A percentile compares a stretch with the other conserved stretches of the same genome.
phyloP scores from a whole-genome alignment of 2,329 filamentous ascomycete species.

The Penicillium thymicola region DNA sequence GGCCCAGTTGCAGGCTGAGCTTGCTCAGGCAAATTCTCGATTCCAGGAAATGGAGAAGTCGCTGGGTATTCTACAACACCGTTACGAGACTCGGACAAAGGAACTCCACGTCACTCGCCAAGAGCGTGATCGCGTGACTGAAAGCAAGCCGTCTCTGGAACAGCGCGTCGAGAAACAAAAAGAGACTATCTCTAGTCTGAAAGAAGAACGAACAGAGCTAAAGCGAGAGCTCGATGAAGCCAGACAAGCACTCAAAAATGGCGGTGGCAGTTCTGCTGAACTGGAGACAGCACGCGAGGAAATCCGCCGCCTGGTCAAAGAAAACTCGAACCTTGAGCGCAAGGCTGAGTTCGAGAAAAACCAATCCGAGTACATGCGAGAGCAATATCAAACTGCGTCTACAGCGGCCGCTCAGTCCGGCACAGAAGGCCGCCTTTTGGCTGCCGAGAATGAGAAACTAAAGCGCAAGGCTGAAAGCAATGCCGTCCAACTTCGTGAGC shows the following conservation, averaged over 20 bases:
- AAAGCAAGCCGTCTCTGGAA: constrained; percentile 29
- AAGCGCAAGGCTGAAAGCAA: constrained; percentile 39
- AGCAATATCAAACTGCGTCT: constrained; percentile 48
- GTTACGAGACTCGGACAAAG: constrained; percentile 42
- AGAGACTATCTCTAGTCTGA: constrained; percentile 40
- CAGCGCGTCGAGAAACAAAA: constrained; percentile 35
- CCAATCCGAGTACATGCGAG: constrained; percentile 46
- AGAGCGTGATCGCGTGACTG: constrained; percentile 35
- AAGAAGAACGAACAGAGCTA: constrained; percentile 40
- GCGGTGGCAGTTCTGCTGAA: constrained; percentile 40
- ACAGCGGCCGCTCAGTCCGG: constrained; percentile 42
- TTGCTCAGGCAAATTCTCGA: constrained; percentile 27
- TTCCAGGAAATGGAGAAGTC: constrained; percentile 33
- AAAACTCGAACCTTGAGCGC: constrained; percentile 35
- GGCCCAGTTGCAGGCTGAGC: constrained; percentile 27
- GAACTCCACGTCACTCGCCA: constrained; percentile 38
- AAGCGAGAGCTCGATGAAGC: constrained; percentile 39
- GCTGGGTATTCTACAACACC: constrained; percentile 40
- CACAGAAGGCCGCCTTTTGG: constrained; percentile 37
- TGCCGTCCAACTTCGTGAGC: constrained; percentile 36
- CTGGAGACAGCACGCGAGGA: constrained; percentile 43
- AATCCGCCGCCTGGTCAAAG: constrained; percentile 35
- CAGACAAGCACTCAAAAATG: constrained; percentile 40
- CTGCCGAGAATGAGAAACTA: constrained; percentile 37
- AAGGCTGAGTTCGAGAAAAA: constrained; percentile 42